Percentiles rank a stretch among this genome's conserved stretches.
These are phyloP conservation scores for Echria macrotheca DNA, from an alignment of 495 filamentous ascomycete genomes.

Conservation along the genomic window DNA sequence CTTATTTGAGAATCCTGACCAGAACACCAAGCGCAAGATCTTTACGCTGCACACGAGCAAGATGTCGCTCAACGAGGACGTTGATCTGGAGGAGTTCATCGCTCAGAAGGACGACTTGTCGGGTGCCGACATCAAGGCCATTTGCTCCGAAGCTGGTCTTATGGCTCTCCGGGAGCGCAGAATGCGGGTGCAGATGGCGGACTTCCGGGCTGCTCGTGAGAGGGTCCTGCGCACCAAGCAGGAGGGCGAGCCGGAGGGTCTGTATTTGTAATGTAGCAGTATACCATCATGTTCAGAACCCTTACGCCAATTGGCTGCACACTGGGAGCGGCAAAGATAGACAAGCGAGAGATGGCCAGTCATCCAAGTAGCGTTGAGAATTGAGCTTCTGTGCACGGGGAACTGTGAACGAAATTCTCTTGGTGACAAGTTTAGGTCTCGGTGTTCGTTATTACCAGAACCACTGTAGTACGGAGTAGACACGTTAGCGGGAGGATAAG, in stretches of 20 bases:
- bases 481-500: too few relatives aligned
- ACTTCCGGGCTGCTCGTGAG: slow-evolving; percentile 89
- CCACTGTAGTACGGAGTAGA: too few relatives aligned
- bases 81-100: slow-evolving; percentile 98
- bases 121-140: slow-evolving; percentile 97
- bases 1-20: slow-evolving; percentile 97
- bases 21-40: slow-evolving; percentile 99
- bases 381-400: too few relatives aligned
- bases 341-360: slow-evolving; percentile 8
- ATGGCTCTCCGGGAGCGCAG: slow-evolving; percentile 92
- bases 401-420: too few relatives aligned
- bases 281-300: slow-evolving; percentile 8
- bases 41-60: slow-evolving; percentile 99
- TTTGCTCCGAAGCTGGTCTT: slow-evolving; percentile 94
- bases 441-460: too few relatives aligned
- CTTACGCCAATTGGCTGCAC: not conserved
- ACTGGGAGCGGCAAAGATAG: slow-evolving; percentile 15
- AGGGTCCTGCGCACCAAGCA: slow-evolving; percentile 97
- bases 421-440: too few relatives aligned
- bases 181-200: slow-evolving; percentile 98
- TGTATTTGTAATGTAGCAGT: slow-evolving; percentile 75
- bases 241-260: slow-evolving; percentile 94
- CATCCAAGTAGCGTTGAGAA: not conserved
- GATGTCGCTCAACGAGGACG: slow-evolving; percentile 93
- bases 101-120: slow-evolving; percentile 97